These are phyloP conservation scores for Suillus hirtellus DNA, from an alignment of 768 basidiomycete genomes.

Conservation along the genomic window DNA sequence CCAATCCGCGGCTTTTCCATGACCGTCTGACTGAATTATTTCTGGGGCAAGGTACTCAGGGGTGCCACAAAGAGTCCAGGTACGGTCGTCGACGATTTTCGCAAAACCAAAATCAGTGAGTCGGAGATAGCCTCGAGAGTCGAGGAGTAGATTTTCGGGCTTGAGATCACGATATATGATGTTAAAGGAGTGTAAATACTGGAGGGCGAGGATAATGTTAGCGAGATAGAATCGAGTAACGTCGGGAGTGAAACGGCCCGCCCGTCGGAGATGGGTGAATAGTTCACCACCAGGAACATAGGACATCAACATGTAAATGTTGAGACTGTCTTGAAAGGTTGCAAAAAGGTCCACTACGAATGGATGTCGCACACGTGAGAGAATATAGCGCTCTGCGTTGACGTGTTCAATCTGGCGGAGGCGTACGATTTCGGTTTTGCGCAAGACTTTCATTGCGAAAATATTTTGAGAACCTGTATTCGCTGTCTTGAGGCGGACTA, in stretches of 20 bases:
- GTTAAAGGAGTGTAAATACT: constrained; percentile 93
- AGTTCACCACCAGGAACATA: constrained; percentile 97
- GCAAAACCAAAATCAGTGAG: constrained; percentile 99
- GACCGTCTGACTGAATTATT: constrained; percentile 96
- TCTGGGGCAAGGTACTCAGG: constrained; percentile 98
- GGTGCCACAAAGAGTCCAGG: constrained; percentile 96
- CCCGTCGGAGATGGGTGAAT: constrained; percentile 93
- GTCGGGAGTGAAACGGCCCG: constrained; percentile 93
- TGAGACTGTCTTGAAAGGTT: constrained; percentile 92
- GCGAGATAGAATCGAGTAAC: constrained; percentile 98
- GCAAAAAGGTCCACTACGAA: constrained; percentile 97
- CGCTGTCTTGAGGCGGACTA: constrained; percentile 74
- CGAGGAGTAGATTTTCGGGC: constrained; percentile 97
- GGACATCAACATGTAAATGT: constrained; percentile 98
- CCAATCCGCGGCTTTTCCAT: constrained; percentile 98
- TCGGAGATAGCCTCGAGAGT: constrained; percentile 89
- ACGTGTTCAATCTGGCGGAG: constrained; percentile 98
- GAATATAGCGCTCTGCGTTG: constrained; percentile 92
- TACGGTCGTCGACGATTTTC: constrained; percentile 95
- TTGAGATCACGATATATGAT: constrained; percentile 99
- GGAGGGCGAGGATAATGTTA: constrained; percentile 91
- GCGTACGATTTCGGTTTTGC: constrained; percentile 82
- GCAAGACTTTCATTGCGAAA: constrained; percentile 89
- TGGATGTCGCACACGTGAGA: constrained; percentile 88
- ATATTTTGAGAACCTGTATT: constrained; percentile 44